Evolutionary conservation across 164 flowering plant species (phyloP).

Genomic region (Tetracentron sinense): DNA sequence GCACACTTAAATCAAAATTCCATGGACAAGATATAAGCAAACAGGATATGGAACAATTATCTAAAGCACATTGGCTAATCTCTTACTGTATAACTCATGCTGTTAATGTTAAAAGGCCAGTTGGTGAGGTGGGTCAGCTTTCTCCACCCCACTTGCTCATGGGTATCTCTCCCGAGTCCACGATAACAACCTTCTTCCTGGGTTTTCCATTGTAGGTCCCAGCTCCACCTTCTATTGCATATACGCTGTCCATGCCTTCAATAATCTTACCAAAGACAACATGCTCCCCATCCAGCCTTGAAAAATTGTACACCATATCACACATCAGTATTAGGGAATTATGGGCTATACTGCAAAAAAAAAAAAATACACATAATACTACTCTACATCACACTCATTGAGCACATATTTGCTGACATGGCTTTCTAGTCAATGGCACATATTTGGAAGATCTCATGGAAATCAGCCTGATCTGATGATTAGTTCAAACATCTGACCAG

Average conservation of each 20-base stretch:
- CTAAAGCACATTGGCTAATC: neutral
- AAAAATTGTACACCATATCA: neutral
- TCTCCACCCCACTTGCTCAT: constrained; percentile 82
- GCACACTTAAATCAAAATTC: neutral
- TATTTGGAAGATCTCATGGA: neutral
- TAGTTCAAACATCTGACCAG: neutral
- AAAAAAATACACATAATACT: too few species aligned
- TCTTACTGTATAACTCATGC: neutral
- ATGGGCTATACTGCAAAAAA: too few species aligned
- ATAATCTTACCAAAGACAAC: constrained; percentile 91
- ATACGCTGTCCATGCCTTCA: constrained; percentile 97
- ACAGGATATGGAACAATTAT: neutral
- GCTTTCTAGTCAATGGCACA: too few species aligned
- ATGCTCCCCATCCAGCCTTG: constrained; percentile 94
- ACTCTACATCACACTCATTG: too few species aligned
- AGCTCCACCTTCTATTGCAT: constrained; percentile 93
- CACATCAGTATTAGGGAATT: too few species aligned
- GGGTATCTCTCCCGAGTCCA: constrained; percentile 91
- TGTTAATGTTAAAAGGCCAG: constrained; percentile 13
- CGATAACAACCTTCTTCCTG: constrained; percentile 86
- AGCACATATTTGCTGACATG: too few species aligned
- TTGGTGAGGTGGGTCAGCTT: constrained; percentile 24
- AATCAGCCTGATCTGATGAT: neutral
- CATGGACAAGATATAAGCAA: neutral
- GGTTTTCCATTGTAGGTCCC: constrained; percentile 97